These are phyloP conservation scores for Fusarium brachygibbosum DNA, from an alignment of 2,329 filamentous ascomycete species.

Conservation along the genomic window DNA sequence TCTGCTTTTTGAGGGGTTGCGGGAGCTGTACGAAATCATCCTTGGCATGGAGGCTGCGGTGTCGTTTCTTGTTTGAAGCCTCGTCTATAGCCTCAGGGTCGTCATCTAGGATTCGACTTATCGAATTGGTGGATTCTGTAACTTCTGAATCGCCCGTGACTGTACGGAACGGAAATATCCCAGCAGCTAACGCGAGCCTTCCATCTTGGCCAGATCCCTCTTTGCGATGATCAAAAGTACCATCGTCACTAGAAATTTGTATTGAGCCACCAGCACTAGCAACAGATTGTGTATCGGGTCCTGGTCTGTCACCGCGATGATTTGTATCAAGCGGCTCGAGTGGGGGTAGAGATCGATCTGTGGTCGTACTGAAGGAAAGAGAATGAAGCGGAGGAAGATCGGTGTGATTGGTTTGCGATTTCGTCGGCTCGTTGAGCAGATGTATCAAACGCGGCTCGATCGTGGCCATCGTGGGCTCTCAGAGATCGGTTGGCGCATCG, in stretches of 20 bases:
- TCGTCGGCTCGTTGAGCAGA: slow-evolving; percentile 70
- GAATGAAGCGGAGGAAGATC: slow-evolving; percentile 69
- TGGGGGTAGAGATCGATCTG: slow-evolving; percentile 63
- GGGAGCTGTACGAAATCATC: slow-evolving; percentile 75
- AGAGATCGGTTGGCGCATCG: slow-evolving; percentile 48
- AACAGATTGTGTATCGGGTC: slow-evolving; percentile 34
- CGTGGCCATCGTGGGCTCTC: slow-evolving; percentile 68
- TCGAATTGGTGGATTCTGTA: slow-evolving; percentile 58
- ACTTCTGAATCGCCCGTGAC: slow-evolving; percentile 58
- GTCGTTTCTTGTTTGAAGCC: slow-evolving; percentile 67
- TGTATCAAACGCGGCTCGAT: slow-evolving; percentile 77
- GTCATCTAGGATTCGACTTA: slow-evolving; percentile 63
- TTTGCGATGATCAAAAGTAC: slow-evolving; percentile 41
- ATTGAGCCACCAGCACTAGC: slow-evolving; percentile 33
- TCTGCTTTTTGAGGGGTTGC: slow-evolving; percentile 74
- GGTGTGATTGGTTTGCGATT: slow-evolving; percentile 62
- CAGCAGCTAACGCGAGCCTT: slow-evolving; percentile 43
- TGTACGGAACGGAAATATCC: slow-evolving; percentile 57
- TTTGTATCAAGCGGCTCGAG: slow-evolving; percentile 65
- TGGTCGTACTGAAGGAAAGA: slow-evolving; percentile 59
- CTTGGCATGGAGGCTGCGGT: slow-evolving; percentile 62
- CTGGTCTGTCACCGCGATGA: slow-evolving; percentile 56
- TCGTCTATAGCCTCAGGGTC: slow-evolving; percentile 60
- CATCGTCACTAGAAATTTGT: slow-evolving; percentile 42
- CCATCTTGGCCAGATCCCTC: slow-evolving; percentile 44